Evolutionary conservation across 2,329 filamentous ascomycete genomes (phyloP), one percentile per base, ranked within the genome.

Genomic region (Fusarium xyrophilum): DNA sequence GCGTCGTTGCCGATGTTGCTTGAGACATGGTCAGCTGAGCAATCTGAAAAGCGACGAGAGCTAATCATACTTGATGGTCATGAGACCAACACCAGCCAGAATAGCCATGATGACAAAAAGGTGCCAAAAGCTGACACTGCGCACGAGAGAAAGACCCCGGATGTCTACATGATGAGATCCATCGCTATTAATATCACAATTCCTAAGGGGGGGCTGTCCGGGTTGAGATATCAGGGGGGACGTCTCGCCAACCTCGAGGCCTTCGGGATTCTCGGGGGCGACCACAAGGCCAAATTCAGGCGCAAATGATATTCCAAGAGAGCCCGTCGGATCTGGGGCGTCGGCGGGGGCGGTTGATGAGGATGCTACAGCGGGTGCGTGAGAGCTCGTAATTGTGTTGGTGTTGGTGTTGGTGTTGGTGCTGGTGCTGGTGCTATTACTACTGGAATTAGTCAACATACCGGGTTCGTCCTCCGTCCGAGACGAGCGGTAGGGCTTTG

Each of bases 1-100:
- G 89, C 90, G 73, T 94, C 89, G 76, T 97, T 96, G 43, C 96
- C 96, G 75, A 98, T 97, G 74, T 99, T 99, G 82, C 93, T 97
- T 71, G 25, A 42, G 14, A 50, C 25, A 17, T 42, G 51, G 56
- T 73, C 53, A 61, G 65, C 53, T 42, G 59, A 35, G 55, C 19
- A n/a, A 7, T 56, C 44, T 25, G 57, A 55, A 33, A 36, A 21
- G 35, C 17, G 54, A 51, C 32, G 30, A 23, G 27, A 14, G 43
- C 40, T 25, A 28, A 59, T 59, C 91, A 79, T 84, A 97, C 93
- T 99, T 99, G 81, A 99, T 99, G 1, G 95, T 98, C 96, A 99
- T 99, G 69, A 99, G 82, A 14, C 96, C 96, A 73, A 97, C 91
- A 54, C 96, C 96, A 8, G 93, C 93, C 66, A 98, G 83, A n/a